Conservation (phyloP, 2,329 filamentous ascomycete species). For the Colletotrichum acutatum region DNA sequence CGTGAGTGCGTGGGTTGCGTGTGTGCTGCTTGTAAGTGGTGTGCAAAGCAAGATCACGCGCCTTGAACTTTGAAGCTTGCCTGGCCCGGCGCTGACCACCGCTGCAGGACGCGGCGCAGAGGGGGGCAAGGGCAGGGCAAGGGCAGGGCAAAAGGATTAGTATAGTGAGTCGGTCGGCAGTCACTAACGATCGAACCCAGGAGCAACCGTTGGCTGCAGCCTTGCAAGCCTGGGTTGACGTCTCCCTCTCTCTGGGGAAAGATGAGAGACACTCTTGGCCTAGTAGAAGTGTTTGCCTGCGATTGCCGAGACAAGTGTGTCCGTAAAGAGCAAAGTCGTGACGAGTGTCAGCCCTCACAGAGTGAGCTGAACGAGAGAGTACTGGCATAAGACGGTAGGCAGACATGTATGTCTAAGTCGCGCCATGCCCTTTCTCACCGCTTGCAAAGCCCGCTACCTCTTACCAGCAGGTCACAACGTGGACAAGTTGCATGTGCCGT, state of each 20-base stretch:
- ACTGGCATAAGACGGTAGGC: background rate
- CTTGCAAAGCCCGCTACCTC: background rate
- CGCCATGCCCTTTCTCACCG: slow-evolving; percentile 4
- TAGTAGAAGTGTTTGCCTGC: background rate
- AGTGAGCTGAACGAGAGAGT: background rate
- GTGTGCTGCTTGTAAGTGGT: background rate
- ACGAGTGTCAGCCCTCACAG: background rate
- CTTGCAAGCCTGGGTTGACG: background rate
- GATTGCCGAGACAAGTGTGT: slow-evolving; percentile 10
- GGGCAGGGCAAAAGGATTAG: background rate
- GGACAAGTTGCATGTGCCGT: background rate
- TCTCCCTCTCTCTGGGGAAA: background rate
- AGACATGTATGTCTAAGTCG: background rate
- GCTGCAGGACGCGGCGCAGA: background rate
- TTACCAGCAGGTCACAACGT: background rate
- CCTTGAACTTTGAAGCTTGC: background rate
- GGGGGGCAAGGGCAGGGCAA: background rate
- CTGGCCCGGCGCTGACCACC: background rate
- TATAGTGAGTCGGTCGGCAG: too few relatives aligned
- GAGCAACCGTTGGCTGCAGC: background rate
- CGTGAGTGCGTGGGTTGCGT: background rate
- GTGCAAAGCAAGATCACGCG: slow-evolving; percentile 1
- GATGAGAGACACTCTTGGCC: background rate
- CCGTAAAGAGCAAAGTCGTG: background rate
- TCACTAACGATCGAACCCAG: background rate